Evolutionary conservation across 805 yeast genomes (phyloP), one percentile per base, ranked within the genome.

Genomic region (Candida vartiovaarae): DNA sequence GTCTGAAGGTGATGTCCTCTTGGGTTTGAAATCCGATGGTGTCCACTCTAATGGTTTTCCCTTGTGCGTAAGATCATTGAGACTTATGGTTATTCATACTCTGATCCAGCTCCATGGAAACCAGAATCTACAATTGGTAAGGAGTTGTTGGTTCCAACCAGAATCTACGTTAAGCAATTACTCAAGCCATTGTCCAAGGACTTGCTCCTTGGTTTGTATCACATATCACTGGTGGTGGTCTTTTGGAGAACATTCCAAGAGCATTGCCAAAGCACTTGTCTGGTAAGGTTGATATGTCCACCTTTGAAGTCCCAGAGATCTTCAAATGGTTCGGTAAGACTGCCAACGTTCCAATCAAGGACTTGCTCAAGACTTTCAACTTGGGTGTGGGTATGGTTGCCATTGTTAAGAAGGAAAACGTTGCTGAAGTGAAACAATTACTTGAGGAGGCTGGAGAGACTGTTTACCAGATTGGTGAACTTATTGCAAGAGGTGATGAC

Each of bases 141-240:
- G 65, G 90, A 85, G 55, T 72, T 90, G 42, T 71, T 93, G 49
- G 76, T 81, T 4, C 99, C 99, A 41, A 95, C 99, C 4, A 82
- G 84, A 63, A 90, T 93, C 51, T 93, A 93, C 67, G 99, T 95
- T 51, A 90, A 87, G 65, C 95, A 90, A 56, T 66, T 95, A 45
- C 72, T 93, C 49, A 84, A 84, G 39, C 78, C 86, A 2, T 74
- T 90, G 50, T 75, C 74, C 55, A 71, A 83, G 56, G 81, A 74
- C 31, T 67, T 84, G 45, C 61, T 91, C 39, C 71, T 89, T 44
- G 99, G 97, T 46, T 74, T 93, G n/a, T n/a, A 60, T 96, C 99
- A 3, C 95, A 93, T 60, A 93, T 93, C 59, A 93, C 99, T 25
- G 99, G 99, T 49, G 99, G 99, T 64, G 99, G 99, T 42, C 72